These are phyloP conservation scores for Spathaspora sp. DNA, from an alignment of 1,139 yeast species.

Conservation along the genomic window DNA sequence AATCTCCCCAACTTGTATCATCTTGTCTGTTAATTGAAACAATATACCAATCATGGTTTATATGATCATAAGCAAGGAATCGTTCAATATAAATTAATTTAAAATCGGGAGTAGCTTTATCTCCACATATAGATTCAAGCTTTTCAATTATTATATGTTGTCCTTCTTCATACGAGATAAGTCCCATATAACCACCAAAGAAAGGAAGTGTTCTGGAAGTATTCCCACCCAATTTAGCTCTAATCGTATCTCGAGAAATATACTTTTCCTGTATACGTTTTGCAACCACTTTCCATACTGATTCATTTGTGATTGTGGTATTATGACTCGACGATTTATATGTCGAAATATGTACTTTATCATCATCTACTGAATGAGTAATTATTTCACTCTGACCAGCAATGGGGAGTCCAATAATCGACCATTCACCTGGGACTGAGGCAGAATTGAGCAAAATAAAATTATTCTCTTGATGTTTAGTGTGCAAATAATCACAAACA, in stretches of 20 bases:
- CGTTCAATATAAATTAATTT: constrained; percentile 73
- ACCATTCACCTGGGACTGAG: constrained; percentile 80
- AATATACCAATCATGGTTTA: constrained; percentile 48
- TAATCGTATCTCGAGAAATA: constrained; percentile 21
- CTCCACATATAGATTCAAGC: constrained; percentile 28
- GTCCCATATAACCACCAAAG: constrained; percentile 85
- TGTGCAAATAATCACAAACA: constrained; percentile 47
- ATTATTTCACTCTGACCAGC: constrained; percentile 52
- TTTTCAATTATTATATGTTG: constrained; percentile 39
- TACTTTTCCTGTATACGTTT: constrained; percentile 21
- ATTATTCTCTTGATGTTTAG: constrained; percentile 24
- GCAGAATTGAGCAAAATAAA: constrained; percentile 73
- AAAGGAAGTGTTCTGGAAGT: constrained; percentile 57
- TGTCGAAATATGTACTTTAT: constrained; percentile 19
- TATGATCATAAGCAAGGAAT: constrained; percentile 55
- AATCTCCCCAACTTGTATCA: constrained; percentile 34
- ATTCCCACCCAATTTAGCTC: constrained; percentile 12
- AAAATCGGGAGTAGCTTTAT: constrained; percentile 59
- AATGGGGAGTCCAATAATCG: constrained; percentile 76
- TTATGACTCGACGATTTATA: constrained; percentile 15
- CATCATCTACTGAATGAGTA: constrained; percentile 59
- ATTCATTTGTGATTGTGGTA: constrained; percentile 4
- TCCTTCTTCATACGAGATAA: constrained; percentile 85
- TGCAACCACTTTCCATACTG: constrained; percentile 27
- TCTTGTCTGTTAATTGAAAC: constrained; percentile 48